Conservation (phyloP, 2,329 filamentous ascomycete species). For the Diaporthe capsici region DNA sequence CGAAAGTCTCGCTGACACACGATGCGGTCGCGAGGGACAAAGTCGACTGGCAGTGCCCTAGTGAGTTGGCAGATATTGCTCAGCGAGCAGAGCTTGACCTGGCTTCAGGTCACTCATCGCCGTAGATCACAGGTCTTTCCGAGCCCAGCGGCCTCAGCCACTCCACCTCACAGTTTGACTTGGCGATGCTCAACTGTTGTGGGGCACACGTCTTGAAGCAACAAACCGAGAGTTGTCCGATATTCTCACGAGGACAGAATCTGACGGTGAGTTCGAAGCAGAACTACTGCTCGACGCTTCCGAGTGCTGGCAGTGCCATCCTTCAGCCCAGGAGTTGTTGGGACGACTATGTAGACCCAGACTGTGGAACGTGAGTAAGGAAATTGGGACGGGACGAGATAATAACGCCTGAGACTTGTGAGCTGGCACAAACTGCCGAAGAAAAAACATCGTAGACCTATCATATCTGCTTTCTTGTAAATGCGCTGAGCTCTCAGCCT, state of each 20-base stretch:
- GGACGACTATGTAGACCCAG: background rate
- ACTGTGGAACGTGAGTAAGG: background rate
- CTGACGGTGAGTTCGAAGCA: background rate
- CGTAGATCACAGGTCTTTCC: background rate
- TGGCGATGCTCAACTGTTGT: background rate
- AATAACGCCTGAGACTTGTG: background rate
- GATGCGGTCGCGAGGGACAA: background rate
- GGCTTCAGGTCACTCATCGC: background rate
- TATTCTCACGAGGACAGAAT: background rate
- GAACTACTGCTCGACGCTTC: conserved; percentile 20
- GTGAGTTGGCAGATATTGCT: background rate
- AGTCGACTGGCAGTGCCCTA: background rate
- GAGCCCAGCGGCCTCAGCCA: background rate
- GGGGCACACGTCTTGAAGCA: background rate
- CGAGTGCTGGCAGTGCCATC: background rate
- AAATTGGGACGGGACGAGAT: background rate
- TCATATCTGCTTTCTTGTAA: background rate
- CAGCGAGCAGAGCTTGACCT: background rate
- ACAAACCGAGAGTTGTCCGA: background rate
- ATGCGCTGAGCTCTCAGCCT: background rate
- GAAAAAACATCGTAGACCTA: background rate
- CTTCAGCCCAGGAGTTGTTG: background rate
- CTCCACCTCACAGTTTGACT: background rate
- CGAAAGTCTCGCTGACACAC: background rate
- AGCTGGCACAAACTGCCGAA: background rate